Evolutionary conservation across 257 asterid species (phyloP).

Genomic region (Ilex aquifolium): DNA sequence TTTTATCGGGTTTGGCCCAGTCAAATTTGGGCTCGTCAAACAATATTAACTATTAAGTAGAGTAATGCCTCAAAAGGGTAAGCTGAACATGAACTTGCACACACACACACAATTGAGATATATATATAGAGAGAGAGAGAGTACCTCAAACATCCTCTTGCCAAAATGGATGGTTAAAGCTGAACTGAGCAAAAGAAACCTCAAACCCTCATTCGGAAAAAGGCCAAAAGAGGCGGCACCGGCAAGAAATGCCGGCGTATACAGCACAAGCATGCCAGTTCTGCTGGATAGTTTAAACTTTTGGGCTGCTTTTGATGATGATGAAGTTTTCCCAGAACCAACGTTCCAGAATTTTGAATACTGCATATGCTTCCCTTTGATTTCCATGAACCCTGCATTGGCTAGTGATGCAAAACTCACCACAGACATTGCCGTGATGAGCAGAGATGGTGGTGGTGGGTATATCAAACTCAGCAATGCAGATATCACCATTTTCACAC

Average conservation of each 20-base stretch:
- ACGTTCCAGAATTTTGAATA: slow-evolving; percentile 64
- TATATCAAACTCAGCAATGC: slow-evolving; percentile 17
- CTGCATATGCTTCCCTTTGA: slow-evolving; percentile 51
- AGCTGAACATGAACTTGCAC: too few relatives aligned
- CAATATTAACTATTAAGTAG: too few relatives aligned
- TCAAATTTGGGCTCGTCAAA: too few relatives aligned
- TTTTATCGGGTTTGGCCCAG: too few relatives aligned
- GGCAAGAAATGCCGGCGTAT: slow-evolving; percentile 62
- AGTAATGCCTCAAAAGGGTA: too few relatives aligned
- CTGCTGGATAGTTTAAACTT: slow-evolving; percentile 31
- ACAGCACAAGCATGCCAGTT: slow-evolving; percentile 53
- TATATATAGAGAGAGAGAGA: too few relatives aligned
- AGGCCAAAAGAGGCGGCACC: slow-evolving; percentile 40
- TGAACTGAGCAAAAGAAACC: slow-evolving; percentile 41
- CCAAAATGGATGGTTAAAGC: slow-evolving; percentile 55
- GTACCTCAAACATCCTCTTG: slow-evolving; percentile 69
- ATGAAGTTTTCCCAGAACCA: slow-evolving; percentile 16
- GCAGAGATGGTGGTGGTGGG: slow-evolving; percentile 32
- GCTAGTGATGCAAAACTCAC: slow-evolving; percentile 18
- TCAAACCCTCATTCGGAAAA: slow-evolving; percentile 27
- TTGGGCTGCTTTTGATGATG: not conserved
- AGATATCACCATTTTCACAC: slow-evolving; percentile 16
- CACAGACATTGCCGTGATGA: slow-evolving; percentile 26
- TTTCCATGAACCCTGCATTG: slow-evolving; percentile 34
- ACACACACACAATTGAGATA: too few relatives aligned